These are phyloP conservation scores for Ottelia alismoides DNA, from an alignment of 106 monocot genomes.

Conservation along the genomic window DNA sequence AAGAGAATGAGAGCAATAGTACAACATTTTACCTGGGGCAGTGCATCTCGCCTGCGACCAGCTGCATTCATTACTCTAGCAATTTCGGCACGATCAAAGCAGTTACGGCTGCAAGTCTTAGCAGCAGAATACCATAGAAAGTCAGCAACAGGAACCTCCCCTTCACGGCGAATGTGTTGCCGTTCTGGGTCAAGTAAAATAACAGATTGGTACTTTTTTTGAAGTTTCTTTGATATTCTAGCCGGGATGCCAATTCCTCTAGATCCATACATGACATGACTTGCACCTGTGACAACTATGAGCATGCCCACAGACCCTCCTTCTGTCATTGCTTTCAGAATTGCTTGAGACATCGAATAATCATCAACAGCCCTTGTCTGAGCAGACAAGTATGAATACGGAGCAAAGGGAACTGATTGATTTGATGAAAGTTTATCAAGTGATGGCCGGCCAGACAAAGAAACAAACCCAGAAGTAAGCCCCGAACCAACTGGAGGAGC, in stretches of 20 bases:
- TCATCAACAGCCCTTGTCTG: constrained; percentile 93
- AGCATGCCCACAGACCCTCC: constrained; percentile 70
- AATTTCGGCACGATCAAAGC: constrained; percentile 98
- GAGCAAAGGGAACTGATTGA: constrained; percentile 45
- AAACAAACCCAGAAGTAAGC: constrained; percentile 79
- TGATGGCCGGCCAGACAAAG: constrained; percentile 43
- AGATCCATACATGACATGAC: constrained; percentile 94
- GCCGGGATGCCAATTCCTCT: constrained; percentile 88
- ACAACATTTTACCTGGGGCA: constrained; percentile 74
- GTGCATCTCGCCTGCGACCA: constrained; percentile 64
- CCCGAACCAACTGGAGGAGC: constrained; percentile 91
- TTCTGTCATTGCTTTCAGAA: constrained; percentile 47
- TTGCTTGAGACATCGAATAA: constrained; percentile 75
- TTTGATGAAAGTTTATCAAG: constrained; percentile 49
- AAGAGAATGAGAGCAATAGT: background rate
- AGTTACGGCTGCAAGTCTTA: constrained; percentile 91
- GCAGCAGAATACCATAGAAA: constrained; percentile 97
- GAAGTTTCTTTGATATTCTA: constrained; percentile 73
- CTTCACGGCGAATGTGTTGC: constrained; percentile 86
- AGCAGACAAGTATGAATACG: constrained; percentile 67
- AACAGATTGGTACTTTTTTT: constrained; percentile 87
- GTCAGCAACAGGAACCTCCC: constrained; percentile 89
- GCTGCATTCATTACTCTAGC: constrained; percentile 98
- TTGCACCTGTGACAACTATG: constrained; percentile 78
- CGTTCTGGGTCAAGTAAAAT: constrained; percentile 93